Conservation (phyloP, 2,329 filamentous ascomycete species). For the Aspergillus clavatus region DNA sequence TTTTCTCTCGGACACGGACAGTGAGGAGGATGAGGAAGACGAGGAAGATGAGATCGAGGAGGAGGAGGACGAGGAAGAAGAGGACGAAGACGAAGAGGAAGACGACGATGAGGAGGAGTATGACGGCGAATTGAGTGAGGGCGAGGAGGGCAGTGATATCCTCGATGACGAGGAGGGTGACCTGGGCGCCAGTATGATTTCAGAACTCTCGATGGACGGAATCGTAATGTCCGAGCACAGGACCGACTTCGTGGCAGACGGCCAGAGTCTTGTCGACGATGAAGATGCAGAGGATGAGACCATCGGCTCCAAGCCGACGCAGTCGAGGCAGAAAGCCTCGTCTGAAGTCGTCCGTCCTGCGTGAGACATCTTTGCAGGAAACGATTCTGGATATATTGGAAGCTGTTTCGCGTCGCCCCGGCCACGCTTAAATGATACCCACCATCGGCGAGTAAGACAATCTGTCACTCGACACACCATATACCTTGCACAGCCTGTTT, state of each 20-base stretch:
- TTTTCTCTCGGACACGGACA: constrained; percentile 82
- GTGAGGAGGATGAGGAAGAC: constrained; percentile 48
- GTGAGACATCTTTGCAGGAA: background rate
- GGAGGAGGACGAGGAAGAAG: constrained; percentile 48
- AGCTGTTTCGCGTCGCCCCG: constrained; percentile 1
- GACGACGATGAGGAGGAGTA: constrained; percentile 39
- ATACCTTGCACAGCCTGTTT: background rate
- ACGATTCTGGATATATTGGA: background rate
- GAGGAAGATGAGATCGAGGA: constrained; percentile 48
- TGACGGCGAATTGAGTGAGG: constrained; percentile 44
- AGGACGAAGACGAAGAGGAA: constrained; percentile 37
- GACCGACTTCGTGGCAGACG: constrained; percentile 31
- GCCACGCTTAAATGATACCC: constrained; percentile 7
- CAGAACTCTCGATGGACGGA: constrained; percentile 43
- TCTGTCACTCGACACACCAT: too few species aligned
- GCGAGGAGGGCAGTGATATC: constrained; percentile 49
- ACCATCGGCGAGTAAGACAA: background rate
- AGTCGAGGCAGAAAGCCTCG: background rate
- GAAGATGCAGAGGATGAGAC: constrained; percentile 8
- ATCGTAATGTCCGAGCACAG: constrained; percentile 43
- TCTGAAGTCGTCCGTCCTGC: background rate
- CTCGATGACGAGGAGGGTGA: constrained; percentile 44
- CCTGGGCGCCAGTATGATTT: constrained; percentile 34
- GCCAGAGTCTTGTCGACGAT: constrained; percentile 29
- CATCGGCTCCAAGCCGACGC: background rate